A percentile compares a stretch with the other conserved stretches of the same genome.
These are phyloP conservation scores for Quercus glauca DNA, from an alignment of 306 rosid species.

Conservation along the genomic window DNA sequence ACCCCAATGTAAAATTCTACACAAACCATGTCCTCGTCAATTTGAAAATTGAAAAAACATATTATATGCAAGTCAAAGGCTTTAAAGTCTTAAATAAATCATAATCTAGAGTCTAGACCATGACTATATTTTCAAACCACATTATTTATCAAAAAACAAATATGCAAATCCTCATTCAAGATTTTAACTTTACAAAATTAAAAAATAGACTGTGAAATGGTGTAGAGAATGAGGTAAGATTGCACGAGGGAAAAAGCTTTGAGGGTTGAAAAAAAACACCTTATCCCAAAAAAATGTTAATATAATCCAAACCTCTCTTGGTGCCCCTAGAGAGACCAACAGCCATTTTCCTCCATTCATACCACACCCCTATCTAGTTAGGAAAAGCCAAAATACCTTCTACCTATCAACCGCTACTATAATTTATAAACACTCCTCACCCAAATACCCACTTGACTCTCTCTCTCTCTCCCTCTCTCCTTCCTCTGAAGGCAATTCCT, in stretches of 20 bases:
- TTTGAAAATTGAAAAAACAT: background rate
- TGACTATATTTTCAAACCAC: background rate
- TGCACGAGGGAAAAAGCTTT: background rate
- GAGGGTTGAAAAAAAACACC: conserved; percentile 7
- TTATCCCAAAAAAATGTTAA: conserved; percentile 27
- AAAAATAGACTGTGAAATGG: background rate
- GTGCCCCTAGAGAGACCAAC: conserved; percentile 51
- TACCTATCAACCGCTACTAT: conserved; percentile 38
- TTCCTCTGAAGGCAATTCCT: conserved; percentile 17
- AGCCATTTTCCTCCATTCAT: conserved; percentile 69
- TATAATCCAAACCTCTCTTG: conserved; percentile 41
- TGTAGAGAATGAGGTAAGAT: background rate
- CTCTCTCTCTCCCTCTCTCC: conserved; percentile 13
- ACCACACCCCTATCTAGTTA: conserved; percentile 63
- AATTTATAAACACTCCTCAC: background rate
- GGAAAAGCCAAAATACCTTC: conserved; percentile 52
- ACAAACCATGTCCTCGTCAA: background rate
- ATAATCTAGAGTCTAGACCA: too few relatives aligned
- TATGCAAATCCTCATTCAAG: background rate
- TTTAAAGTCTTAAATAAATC: too few relatives aligned
- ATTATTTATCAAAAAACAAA: background rate
- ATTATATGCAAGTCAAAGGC: background rate
- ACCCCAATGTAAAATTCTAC: background rate
- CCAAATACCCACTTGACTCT: background rate
- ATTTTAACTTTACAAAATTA: background rate